Evolutionary conservation across 108 stramenopile species (phyloP).

Genomic region (Skeletonema menzelii): DNA sequence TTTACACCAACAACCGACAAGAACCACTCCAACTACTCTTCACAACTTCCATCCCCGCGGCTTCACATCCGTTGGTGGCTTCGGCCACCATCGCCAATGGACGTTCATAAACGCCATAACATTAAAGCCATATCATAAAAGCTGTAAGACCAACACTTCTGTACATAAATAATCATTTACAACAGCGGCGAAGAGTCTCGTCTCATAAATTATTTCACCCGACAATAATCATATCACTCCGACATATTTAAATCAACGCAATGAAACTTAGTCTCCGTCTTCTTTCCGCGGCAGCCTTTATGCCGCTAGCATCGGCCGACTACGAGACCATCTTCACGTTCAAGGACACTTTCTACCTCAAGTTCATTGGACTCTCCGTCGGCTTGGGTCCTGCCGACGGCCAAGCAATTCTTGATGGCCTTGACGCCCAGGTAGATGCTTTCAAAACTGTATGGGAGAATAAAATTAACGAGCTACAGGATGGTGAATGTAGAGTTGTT

Average conservation of each 20-base stretch:
- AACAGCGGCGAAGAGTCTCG: too few species aligned
- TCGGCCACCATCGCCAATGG: too few species aligned
- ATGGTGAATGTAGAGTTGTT: not conserved
- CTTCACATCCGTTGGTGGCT: not conserved
- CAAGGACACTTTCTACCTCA: constrained; percentile 32
- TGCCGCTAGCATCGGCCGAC: constrained; percentile 15
- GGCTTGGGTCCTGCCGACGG: constrained; percentile 27
- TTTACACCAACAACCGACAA: not conserved
- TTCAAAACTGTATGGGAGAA: constrained; percentile 21
- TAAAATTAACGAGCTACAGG: constrained; percentile 17
- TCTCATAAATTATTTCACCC: too few species aligned
- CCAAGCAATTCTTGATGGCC: constrained; percentile 13
- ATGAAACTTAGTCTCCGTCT: not conserved
- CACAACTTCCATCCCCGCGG: not conserved
- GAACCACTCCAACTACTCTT: not conserved
- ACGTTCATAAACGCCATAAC: not conserved
- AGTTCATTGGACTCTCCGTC: constrained; percentile 13
- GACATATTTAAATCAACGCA: not conserved
- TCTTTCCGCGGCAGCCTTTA: not conserved
- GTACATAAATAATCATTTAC: not conserved
- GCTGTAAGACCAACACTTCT: not conserved
- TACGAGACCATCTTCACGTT: constrained; percentile 20
- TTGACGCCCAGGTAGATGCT: constrained; percentile 3
- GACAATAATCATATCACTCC: not conserved
- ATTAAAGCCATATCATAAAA: not conserved